Conservation (phyloP, 352 stramenopile genomes). For the Halophytophthora polymorphica region DNA sequence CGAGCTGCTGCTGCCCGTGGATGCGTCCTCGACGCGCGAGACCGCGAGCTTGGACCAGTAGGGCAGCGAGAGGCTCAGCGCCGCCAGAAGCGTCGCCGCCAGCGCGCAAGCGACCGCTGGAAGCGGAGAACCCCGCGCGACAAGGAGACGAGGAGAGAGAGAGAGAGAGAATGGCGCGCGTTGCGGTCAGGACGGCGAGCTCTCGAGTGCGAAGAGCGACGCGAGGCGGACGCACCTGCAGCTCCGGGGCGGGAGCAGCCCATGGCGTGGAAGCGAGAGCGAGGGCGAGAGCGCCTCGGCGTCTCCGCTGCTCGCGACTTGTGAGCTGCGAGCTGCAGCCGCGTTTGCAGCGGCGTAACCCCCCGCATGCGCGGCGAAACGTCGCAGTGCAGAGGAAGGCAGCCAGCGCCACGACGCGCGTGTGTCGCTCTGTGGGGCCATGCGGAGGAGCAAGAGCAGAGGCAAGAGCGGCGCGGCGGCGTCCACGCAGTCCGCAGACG, state of each 20-base stretch:
- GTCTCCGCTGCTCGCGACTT: background rate
- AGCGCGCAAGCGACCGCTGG: conserved; percentile 36
- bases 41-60: conserved; percentile 51
- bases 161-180: no score
- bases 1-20: background rate
- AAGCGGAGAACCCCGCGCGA: no score
- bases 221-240: conserved; percentile 27
- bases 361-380: no score
- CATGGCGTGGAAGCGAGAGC: conserved; percentile 20
- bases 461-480: conserved; percentile 2
- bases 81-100: conserved; percentile 27
- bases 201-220: background rate
- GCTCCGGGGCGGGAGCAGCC: conserved; percentile 48
- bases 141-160: no score
- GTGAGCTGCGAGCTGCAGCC: no score
- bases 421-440: conserved; percentile 9
- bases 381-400: no score
- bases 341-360: background rate
- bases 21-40: conserved; percentile 3
- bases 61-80: conserved; percentile 41
- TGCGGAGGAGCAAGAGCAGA: conserved; percentile 18
- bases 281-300: background rate
- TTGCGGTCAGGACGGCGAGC: background rate
- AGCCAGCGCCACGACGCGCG: background rate
- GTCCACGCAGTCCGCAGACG: conserved; percentile 30